Conservation (phyloP, 2,329 filamentous ascomycete species). For the Neonectria magnoliae region DNA sequence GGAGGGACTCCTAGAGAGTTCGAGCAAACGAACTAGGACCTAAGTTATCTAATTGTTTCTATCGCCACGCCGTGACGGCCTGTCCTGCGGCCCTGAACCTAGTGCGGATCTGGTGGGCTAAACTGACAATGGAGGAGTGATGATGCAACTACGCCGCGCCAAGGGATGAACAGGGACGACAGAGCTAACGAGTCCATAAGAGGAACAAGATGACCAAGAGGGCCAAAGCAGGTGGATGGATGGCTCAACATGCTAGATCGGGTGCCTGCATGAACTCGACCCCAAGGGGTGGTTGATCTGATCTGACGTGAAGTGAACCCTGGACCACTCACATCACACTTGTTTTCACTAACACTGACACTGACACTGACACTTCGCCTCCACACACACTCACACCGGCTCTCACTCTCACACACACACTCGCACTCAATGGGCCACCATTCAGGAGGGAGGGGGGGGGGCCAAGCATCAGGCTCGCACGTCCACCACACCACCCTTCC, state of each 20-base stretch:
- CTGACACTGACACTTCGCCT: background rate
- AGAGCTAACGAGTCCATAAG: background rate
- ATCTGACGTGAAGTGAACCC: background rate
- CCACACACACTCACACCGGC: background rate
- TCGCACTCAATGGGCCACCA: background rate
- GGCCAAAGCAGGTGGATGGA: background rate
- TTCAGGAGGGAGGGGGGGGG: too few relatives aligned
- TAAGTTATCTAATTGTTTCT: too few relatives aligned
- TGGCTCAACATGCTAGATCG: slow-evolving; percentile 20
- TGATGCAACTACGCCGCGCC: slow-evolving; percentile 2
- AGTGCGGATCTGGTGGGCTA: slow-evolving; percentile 27
- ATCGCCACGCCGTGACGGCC: slow-evolving; percentile 23
- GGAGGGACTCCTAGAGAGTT: background rate
- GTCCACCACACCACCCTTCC: slow-evolving; percentile 4
- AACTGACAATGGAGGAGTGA: slow-evolving; percentile 22
- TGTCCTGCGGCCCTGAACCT: slow-evolving; percentile 23
- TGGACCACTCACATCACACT: slow-evolving; percentile 19
- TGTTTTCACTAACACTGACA: background rate
- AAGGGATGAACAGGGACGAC: background rate
- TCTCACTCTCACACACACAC: background rate
- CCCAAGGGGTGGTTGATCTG: slow-evolving; percentile 29
- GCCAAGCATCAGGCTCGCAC: slow-evolving; percentile 7
- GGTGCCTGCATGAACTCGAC: slow-evolving; percentile 39
- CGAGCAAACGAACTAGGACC: background rate
- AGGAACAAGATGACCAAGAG: background rate